These are phyloP conservation scores for Ceriops tagal DNA, from an alignment of 345 rosid species.

Conservation along the genomic window DNA sequence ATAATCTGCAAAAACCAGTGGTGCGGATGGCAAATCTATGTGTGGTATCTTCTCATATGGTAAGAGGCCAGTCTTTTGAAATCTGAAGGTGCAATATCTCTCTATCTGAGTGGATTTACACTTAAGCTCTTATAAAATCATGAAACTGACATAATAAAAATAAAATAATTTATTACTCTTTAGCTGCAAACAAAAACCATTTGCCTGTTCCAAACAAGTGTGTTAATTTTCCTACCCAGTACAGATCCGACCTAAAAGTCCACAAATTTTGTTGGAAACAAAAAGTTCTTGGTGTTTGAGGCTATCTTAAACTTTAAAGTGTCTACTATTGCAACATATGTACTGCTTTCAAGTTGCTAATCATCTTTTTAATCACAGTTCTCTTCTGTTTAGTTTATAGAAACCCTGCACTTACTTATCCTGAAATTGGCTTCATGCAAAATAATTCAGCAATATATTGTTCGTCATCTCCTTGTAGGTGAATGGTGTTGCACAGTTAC, in stretches of 20 bases:
- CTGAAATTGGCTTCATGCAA: not conserved
- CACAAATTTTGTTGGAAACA: not conserved
- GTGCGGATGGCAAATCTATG: slow-evolving; percentile 98
- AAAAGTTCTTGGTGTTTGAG: not conserved
- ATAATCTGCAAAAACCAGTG: slow-evolving; percentile 83
- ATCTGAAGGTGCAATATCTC: not conserved
- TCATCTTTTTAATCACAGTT: not conserved
- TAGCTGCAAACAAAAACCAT: not conserved
- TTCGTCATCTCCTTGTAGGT: slow-evolving; percentile 46
- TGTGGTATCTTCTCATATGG: slow-evolving; percentile 84
- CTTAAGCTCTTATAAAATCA: not conserved
- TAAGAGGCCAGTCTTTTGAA: slow-evolving; percentile 29
- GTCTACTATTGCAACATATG: not conserved
- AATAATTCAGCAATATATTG: not conserved
- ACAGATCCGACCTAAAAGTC: not conserved
- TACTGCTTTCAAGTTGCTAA: not conserved
- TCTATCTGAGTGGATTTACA: not conserved
- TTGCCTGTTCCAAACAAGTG: not conserved
- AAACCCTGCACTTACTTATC: not conserved
- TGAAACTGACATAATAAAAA: not conserved
- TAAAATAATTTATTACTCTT: slow-evolving; percentile 6
- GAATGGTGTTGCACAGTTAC: slow-evolving; percentile 95
- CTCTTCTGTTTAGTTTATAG: slow-evolving; percentile 4
- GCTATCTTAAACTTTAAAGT: slow-evolving; percentile 1
- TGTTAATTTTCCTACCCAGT: not conserved